Base-by-base conservation (phyloP, 2,329 filamentous ascomycete species). In the Fusarium sp. region DNA sequence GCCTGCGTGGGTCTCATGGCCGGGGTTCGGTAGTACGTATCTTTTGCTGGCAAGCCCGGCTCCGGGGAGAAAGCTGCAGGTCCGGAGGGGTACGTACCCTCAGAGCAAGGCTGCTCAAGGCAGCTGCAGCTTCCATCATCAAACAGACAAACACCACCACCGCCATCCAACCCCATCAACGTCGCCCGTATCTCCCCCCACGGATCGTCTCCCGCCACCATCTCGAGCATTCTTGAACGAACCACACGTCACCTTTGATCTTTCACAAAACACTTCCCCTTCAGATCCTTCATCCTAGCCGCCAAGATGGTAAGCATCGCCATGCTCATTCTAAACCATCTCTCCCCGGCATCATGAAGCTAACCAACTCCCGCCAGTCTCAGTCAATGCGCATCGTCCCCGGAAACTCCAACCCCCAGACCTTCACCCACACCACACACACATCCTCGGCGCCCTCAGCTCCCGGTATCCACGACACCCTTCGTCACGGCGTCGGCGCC, bases 361-460 rank as follows among this genome's bases (percentile, higher is more conserved):
- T 72, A 69, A 74, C 61, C 68, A 70, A 27, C 69, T 68, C 70
- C 69, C 56, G 41, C 63, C 52, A 62, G 52, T 65, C 65, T 48
- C 81, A 97, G 93, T 92, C 94, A 78, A 92, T 98, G 88, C 94
- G 94, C 84, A 92, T 99, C 84, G 90, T 94, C 73, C 96, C 96
- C 79, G 80, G 90, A 66, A 82, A 90, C 76, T 78, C 85, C 73
- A 89, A 95, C 85, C 82, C 90, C 75, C 89, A 86, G 73, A 87
- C 88, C 78, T 91, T 89, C 83, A 87, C 86, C 76, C 91, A 92
- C 84, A 83, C 86, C 73, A 76, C 86, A 62, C 81, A 87, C 78
- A 88, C 87, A 71, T 87, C 88, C 75, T 90, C 89, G 60, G 96
- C 96, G 5, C 96, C 96, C 74, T 98, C 95, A 1, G 95, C 94